phyloP scores from a whole-genome alignment of 2,329 filamentous ascomycete genomes.

The Myriosclerotinia duriaeana region DNA sequence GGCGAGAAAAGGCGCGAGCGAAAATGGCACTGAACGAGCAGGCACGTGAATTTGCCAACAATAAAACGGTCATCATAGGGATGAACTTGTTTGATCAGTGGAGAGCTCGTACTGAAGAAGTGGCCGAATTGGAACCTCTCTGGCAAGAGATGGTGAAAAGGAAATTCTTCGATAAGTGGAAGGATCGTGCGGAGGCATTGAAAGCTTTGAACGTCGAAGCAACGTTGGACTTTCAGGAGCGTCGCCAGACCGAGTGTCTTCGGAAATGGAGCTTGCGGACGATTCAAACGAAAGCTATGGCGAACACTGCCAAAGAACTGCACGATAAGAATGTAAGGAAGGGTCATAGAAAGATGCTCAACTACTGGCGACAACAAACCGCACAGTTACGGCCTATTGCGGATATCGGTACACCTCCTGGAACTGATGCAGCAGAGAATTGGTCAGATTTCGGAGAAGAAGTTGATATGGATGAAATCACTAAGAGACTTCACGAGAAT shows the following conservation, averaged over 20 bases:
- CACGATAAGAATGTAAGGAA: slow-evolving; percentile 39
- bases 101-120: slow-evolving; percentile 35
- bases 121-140: slow-evolving; percentile 35
- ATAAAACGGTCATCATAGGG: slow-evolving; percentile 34
- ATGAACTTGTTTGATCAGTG: slow-evolving; percentile 40
- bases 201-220: slow-evolving; percentile 36
- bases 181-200: slow-evolving; percentile 30
- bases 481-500: slow-evolving; percentile 29
- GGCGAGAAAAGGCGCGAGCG: slow-evolving; percentile 33
- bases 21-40: slow-evolving; percentile 37
- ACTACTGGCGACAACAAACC: slow-evolving; percentile 39
- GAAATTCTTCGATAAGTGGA: slow-evolving; percentile 37
- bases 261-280: slow-evolving; percentile 39
- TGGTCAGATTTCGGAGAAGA: slow-evolving; percentile 40
- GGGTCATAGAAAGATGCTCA: slow-evolving; percentile 40
- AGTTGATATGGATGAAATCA: slow-evolving; percentile 32
- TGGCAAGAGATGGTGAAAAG: slow-evolving; percentile 32
- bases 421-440: slow-evolving; percentile 31
- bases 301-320: slow-evolving; percentile 37
- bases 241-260: slow-evolving; percentile 32
- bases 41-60: slow-evolving; percentile 33
- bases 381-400: slow-evolving; percentile 29
- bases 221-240: slow-evolving; percentile 36
- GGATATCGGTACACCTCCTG: slow-evolving; percentile 25
- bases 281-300: slow-evolving; percentile 36